Evolutionary conservation across 192 early-diverging fungal genomes (phyloP).

Genomic region (Phlyctochytrium planicorne): DNA sequence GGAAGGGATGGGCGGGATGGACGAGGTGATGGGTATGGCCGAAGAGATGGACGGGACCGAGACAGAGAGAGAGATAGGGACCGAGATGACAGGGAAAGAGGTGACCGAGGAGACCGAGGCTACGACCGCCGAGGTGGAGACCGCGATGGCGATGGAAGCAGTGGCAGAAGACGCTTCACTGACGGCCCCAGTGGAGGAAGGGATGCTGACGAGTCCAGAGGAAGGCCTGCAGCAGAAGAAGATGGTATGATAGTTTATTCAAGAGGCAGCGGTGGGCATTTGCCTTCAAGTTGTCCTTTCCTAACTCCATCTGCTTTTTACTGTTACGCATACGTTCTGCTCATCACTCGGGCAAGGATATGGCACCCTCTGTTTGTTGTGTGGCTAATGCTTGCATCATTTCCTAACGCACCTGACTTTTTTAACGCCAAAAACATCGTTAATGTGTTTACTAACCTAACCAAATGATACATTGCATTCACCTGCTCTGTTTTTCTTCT

Average conservation of each 20-base stretch:
- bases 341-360: neutral
- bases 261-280: neutral
- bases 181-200: neutral
- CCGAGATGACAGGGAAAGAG: neutral
- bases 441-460: constrained; percentile 7
- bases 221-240: constrained; percentile 5
- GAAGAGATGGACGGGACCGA: constrained; percentile 5
- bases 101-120: neutral
- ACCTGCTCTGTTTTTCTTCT: neutral
- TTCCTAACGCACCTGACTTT: neutral
- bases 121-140: constrained; percentile 4
- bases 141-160: neutral
- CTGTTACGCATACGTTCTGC: neutral
- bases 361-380: neutral
- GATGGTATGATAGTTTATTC: neutral
- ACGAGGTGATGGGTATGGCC: constrained; percentile 2
- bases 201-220: neutral
- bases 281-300: neutral
- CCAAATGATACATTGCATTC: neutral
- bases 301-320: neutral
- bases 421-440: neutral
- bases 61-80: neutral
- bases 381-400: neutral
- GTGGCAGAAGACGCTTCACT: neutral
- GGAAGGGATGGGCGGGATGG: no score